Evolutionary conservation across 345 rosid species (phyloP), one percentile per base, ranked within the genome.

Genomic region (Eutrema yunnanense): DNA sequence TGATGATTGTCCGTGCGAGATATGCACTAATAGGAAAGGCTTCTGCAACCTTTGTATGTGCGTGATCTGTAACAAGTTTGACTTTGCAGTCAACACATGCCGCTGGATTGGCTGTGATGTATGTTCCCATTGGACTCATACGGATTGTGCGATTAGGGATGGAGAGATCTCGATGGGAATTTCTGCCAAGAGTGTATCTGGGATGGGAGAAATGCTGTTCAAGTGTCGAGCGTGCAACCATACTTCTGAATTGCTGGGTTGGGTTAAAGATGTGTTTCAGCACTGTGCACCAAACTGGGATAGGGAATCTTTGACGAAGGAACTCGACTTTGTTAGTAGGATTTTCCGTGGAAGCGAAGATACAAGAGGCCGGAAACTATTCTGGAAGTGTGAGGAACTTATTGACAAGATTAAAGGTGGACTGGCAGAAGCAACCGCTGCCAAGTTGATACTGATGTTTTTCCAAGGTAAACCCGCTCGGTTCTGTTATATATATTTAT

Each of bases 1-100:
- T 9, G 99, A 96, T 64, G 97, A 87, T 42, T 96, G 98, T 54
- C 79, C 86, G 69, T 92, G 98, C 42, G 92, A 89, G 49, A 86
- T 86, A 71, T 92, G 99, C 68, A 34, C 88, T 7, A 85, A 81
- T 62, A 88, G 88, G 78, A 96, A 84, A 41, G 98, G 99, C 66
- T 95, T 95, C 85, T 95, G 99, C 81, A 90, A 92, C 78, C 90
- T 88, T 47, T 95, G 99, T 85, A 92, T 90, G 98, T 92, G 99
- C 73, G 96, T 92, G 51, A 90, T 95, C 73, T 92, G 99, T 80
- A 88, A 82, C 85, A 95, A 92, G 87, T 95, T 95, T 46, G 98
- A 95, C 79, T 92, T 95, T 81, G 96, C 87, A 49, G 96, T 90
- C 65, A 92, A 95, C 76, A 90, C 99, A 4, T 92, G 97, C 76